Base-by-base conservation (phyloP, 768 basidiomycete species). In the Kwoniella mangroviensis region DNA sequence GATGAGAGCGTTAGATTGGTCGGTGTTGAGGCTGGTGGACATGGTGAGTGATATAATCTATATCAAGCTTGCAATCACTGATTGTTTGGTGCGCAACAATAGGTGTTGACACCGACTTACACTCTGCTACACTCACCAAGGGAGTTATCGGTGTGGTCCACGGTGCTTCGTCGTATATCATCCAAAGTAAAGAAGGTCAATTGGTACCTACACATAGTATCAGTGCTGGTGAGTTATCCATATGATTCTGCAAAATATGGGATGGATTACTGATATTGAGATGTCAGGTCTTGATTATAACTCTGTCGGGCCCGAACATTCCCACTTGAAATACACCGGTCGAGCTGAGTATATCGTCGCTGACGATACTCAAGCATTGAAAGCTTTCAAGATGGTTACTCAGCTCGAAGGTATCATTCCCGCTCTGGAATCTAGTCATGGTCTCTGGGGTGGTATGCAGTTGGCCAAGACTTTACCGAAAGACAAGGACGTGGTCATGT, bases 361-460 rank as follows among this genome's bases (percentile, higher is more conserved):
- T 10, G 97, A 92, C 4, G 97, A 99, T 79, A 94, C 97, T 83
- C 87, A 99, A 75, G 94, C 94, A 5, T 86, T 98, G 34, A 88
- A 93, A 51, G 97, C 93, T 1, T 98, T 99, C 88, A 86, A 94
- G 68, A 86, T 94, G 84, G 87, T 90, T 76, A 98, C 94, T 0
- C 94, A 98, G 82, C 85, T 90, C 21, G 96, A 99, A 84, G 97
- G 97, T 19, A 98, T 99, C 76, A 98, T 99, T 76, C 97, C 97
- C 45, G 96, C 96, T 41, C 85, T 98, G 67, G 97, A 98, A 83
- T 95, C 93, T 3, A 91, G 93, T 9, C 97, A 98, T 84, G 97
- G 94, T 22, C 88, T 99, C 78, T 98, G 95, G 94, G 90, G 91
- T 67, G 93, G 91, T 24, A 87, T 97, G 53, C 87, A 90, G 53